Evolutionary conservation across 2,329 filamentous ascomycete genomes (phyloP), one percentile per base, ranked within the genome.

Genomic region (Colletotrichum gigasporum): DNA sequence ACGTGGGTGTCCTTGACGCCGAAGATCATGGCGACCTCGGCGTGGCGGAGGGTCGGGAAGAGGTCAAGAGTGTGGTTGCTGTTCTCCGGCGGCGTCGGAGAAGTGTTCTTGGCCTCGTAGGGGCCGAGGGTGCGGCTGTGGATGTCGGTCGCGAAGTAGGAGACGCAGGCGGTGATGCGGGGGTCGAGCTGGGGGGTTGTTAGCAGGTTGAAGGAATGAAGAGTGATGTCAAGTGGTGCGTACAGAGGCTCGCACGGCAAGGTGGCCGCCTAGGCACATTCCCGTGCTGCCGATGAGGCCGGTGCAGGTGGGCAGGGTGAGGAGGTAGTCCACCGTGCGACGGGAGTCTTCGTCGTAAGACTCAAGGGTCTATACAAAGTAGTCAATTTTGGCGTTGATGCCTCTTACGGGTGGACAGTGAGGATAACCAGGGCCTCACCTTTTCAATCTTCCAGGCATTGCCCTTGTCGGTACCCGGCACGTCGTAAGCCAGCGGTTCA

Each of bases 251-350:
- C 77, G 91, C 50, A 88, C 76, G 57, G 88, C 92, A 16, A 97
- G 86, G 74, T 97, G 95, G 2, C 95, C 94, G 54, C 95, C 95
- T 1, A 97, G 87, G 76, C 94, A 97, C 94, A 97, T 97, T 65
- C 93, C 93, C 11, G 91, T 94, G 4, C 90, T 83, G 45, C 92
- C 92, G 69, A 97, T 87, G 34, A 55, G 85, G 51, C 94, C 94
- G 66, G 89, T 96, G 78, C 94, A 93, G n/a, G 91, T 93, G 4
- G 88, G 85, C 20, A 94, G 84, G 22, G 84, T 85, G 48, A 95
- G 83, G 28, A 96, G 86, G 65, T 88, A 81, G 74, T 93, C 88
- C 34, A 95, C 87, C 3, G 88, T 86, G 41, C 88, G 83, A 63
- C 82, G 82, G 3, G 90, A 88, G 71, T 95, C 92, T 74, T 90